Conservation (phyloP, 306 rosid genomes). For the Lathyrus aphaca region DNA sequence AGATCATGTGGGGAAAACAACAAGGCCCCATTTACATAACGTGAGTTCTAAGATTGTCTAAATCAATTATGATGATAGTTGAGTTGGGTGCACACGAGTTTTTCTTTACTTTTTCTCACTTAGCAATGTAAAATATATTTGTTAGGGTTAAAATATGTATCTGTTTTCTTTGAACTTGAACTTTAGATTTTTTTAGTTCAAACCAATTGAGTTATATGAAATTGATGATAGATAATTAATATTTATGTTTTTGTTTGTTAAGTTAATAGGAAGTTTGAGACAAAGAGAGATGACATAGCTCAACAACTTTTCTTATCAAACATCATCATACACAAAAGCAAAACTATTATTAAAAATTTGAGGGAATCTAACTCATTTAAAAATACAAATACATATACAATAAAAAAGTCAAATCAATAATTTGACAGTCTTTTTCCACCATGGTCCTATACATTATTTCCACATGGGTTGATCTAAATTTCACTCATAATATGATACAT, state of each 20-base stretch:
- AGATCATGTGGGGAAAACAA: conserved; percentile 36
- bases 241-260: conserved; percentile 6
- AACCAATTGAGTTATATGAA: too few relatives aligned
- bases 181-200: too few relatives aligned
- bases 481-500: conserved; percentile 44
- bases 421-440: conserved; percentile 30
- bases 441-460: conserved; percentile 41
- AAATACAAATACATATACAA: conserved; percentile 15
- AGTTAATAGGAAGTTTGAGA: conserved; percentile 6
- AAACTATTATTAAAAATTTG: conserved; percentile 22
- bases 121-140: neutral
- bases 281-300: conserved; percentile 26
- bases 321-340: conserved; percentile 21
- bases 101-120: too few relatives aligned
- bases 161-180: too few relatives aligned
- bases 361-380: conserved; percentile 31
- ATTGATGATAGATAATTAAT: too few relatives aligned
- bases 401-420: conserved; percentile 42
- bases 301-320: conserved; percentile 37
- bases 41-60: conserved; percentile 39
- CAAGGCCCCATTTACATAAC: conserved; percentile 47
- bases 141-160: too few relatives aligned
- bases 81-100: conserved; percentile 36
- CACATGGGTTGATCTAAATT: conserved; percentile 62
- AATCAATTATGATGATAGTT: conserved; percentile 44